Base-by-base conservation (phyloP, 2,329 filamentous ascomycete genomes). In the Ciborinia camelliae region DNA sequence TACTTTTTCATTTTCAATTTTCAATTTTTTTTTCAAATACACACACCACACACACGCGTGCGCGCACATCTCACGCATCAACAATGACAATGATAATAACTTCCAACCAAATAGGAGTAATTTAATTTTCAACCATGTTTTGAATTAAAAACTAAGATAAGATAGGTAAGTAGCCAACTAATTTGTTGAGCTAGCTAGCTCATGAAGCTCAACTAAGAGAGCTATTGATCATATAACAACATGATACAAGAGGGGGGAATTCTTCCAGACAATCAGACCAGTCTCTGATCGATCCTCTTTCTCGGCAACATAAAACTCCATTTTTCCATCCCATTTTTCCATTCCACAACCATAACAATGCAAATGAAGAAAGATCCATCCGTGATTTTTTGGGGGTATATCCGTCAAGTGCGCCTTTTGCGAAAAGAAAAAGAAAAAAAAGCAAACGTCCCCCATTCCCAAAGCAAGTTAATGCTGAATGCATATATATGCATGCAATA, bases 321-420 rank as follows among this genome's bases (percentile, higher is more conserved):
- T 43, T 57, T 30, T 32, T 15, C 23, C 15, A 18, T 26, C 2
- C 52, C 35, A 54, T 54, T 53, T 32, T 54, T 53, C 35, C 30
- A 15, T 28, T 28, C 37, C 35, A 55, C 15, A 20, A 20, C 23
- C 52, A 39, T 55, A 28, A 20, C 10, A 28, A 28, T 55, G 35
- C 37, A 30, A 55, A 7, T 15, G 26, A 58, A 32, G 28, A 58
- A 58, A 37, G 10, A 37, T 58, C 55, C 55, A 8, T 35, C 41
- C 55, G 30, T 58, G n/a, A 10, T 35, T 6, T 35, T 6, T 47
- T 35, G 28, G 41, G 55, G 55, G 55, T 58, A 58, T 58, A 58
- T 58, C 55, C 55, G 15, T 20, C 41, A 58, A 26, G n/a, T n/a
- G 41, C 41, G 28, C 54, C 39, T 23, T 45, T 35, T 18, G 41